Percentiles rank a stretch among this genome's conserved stretches.
These are phyloP conservation scores for Marvania coccoides DNA, from an alignment of 139 green algal species.

Conservation along the genomic window DNA sequence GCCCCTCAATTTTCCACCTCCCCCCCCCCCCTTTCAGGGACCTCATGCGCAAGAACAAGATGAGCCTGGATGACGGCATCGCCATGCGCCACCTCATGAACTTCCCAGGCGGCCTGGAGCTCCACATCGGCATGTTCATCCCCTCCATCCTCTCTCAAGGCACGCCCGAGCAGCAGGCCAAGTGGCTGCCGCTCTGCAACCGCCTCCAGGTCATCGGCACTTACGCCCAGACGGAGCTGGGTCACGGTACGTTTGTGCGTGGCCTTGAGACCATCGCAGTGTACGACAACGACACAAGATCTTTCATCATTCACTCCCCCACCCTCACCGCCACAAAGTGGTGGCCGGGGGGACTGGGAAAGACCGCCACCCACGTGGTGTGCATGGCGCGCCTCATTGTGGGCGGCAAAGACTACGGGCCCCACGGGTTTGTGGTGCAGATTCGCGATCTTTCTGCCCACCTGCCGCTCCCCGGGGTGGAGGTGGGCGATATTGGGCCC, in stretches of 20 bases:
- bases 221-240: constrained; percentile 95
- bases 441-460: constrained; percentile 75
- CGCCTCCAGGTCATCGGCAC: constrained; percentile 74
- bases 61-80: constrained; percentile 68
- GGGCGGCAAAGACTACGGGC: constrained; percentile 62
- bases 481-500: constrained; percentile 89
- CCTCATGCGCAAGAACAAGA: constrained; percentile 54
- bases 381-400: constrained; percentile 86
- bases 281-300: constrained; percentile 60
- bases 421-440: constrained; percentile 80
- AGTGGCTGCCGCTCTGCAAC: constrained; percentile 79
- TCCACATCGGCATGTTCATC: constrained; percentile 95
- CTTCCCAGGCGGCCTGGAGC: constrained; percentile 78
- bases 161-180: constrained; percentile 77
- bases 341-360: constrained; percentile 82
- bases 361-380: constrained; percentile 85
- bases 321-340: constrained; percentile 84
- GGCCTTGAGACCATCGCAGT: constrained; percentile 94
- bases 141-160: constrained; percentile 82
- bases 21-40: constrained; percentile 34
- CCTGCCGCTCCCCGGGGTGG: constrained; percentile 75
- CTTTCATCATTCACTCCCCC: constrained; percentile 92
- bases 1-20: not conserved
- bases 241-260: constrained; percentile 91
- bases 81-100: constrained; percentile 66